Evolutionary conservation across 2,329 filamentous ascomycete genomes (phyloP).

Genomic region (Paracamarosporium sp.): DNA sequence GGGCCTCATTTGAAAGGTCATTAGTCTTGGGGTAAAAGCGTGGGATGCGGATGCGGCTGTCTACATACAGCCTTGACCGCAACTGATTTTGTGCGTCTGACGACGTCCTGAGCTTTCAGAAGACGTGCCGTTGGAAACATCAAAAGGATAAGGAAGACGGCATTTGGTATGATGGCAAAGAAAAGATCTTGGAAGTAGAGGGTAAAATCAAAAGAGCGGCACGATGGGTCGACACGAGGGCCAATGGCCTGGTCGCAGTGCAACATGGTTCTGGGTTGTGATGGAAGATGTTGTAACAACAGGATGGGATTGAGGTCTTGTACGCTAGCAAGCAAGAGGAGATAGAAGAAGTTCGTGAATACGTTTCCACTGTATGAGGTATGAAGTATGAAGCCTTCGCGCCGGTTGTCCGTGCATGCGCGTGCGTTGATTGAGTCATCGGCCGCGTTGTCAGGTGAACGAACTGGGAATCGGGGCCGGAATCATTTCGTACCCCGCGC

Average conservation of each 20-base stretch:
- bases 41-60: neutral
- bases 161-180: constrained; percentile 11
- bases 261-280: neutral
- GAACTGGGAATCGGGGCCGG: constrained; percentile 5
- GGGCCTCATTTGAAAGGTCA: constrained; percentile 5
- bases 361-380: neutral
- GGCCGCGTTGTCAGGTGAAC: constrained; percentile 3
- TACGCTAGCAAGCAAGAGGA: neutral
- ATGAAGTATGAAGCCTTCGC: no score
- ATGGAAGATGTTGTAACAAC: neutral
- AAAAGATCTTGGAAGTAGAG: constrained; percentile 11
- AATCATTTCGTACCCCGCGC: neutral
- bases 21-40: constrained; percentile 5
- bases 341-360: neutral
- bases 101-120: constrained; percentile 5
- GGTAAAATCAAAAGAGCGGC: constrained; percentile 15
- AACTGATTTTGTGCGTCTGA: constrained; percentile 11
- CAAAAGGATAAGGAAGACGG: constrained; percentile 5
- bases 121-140: constrained; percentile 3
- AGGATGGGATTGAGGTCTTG: neutral
- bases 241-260: constrained; percentile 10
- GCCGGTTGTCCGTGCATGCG: no score
- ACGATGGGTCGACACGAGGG: constrained; percentile 12
- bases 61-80: constrained; percentile 10
- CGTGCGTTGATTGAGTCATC: neutral